These are phyloP conservation scores for Penicillium fuscoglaucum DNA, from an alignment of 2,329 filamentous ascomycete species.

Conservation along the genomic window DNA sequence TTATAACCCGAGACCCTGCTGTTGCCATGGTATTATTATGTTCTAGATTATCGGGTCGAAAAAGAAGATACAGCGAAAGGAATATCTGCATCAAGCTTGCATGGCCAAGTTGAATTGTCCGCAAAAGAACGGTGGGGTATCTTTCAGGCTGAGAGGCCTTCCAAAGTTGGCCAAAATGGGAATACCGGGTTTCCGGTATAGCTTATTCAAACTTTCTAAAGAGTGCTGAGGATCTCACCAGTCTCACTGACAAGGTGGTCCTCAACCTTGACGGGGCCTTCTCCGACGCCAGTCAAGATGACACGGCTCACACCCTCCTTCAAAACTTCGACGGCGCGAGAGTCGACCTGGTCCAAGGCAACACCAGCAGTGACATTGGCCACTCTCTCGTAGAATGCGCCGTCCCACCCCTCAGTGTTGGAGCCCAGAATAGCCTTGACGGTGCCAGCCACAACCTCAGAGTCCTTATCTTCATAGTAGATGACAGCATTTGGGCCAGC, in stretches of 20 bases:
- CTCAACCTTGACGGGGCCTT: constrained; percentile 79
- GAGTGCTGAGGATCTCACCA: constrained; percentile 50
- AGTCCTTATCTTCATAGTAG: constrained; percentile 85
- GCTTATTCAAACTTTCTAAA: constrained; percentile 16
- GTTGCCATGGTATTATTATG: constrained; percentile 14
- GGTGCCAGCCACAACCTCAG: constrained; percentile 69
- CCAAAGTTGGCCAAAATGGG: constrained; percentile 9
- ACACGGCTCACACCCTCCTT: constrained; percentile 81
- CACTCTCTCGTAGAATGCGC: constrained; percentile 58
- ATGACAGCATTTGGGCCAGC: constrained; percentile 96
- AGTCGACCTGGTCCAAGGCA: constrained; percentile 61
- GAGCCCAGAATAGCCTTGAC: constrained; percentile 75
- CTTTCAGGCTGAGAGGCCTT: constrained; percentile 16
- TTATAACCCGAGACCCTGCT: background rate
- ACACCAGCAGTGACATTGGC: constrained; percentile 52
- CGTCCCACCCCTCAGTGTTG: constrained; percentile 54
- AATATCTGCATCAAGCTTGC: constrained; percentile 19
- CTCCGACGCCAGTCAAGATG: constrained; percentile 87
- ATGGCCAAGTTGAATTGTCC: constrained; percentile 13
- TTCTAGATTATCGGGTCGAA: constrained; percentile 13
- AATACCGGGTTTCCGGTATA: constrained; percentile 9
- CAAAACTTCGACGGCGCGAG: constrained; percentile 61
- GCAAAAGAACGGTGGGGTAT: constrained; percentile 24
- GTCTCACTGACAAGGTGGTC: constrained; percentile 72
- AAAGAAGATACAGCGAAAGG: constrained; percentile 17